Percentiles rank a stretch among this genome's conserved stretches.
Evolutionary conservation across 139 green algal species (phyloP).

Genomic region (Closterium sp.): DNA sequence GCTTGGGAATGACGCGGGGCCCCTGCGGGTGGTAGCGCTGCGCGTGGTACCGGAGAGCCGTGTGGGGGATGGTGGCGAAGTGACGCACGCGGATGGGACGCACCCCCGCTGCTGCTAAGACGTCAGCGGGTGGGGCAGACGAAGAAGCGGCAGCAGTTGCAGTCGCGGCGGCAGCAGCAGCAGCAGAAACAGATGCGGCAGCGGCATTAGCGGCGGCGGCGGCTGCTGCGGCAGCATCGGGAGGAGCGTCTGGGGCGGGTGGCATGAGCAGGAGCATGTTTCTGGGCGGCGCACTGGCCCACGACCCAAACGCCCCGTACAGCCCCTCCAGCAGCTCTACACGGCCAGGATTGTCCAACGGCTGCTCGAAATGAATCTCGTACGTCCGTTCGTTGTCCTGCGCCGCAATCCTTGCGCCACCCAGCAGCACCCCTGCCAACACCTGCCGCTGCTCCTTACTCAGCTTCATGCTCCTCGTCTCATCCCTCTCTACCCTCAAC

Average conservation of each 20-base stretch:
- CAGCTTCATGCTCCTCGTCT: constrained; percentile 21
- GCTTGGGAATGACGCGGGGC: not conserved
- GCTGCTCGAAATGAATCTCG: constrained; percentile 20
- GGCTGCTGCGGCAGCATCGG: not conserved
- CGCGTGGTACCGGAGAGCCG: constrained; percentile 21
- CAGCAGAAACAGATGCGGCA: not conserved
- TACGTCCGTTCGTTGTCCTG: constrained; percentile 26
- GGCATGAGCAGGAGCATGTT: not conserved
- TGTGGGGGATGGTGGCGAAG: constrained; percentile 25
- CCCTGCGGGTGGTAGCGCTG: constrained; percentile 22
- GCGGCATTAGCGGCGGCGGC: not conserved
- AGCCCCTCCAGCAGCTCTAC: not conserved
- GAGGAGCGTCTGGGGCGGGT: too few relatives aligned
- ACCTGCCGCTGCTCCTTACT: constrained; percentile 13
- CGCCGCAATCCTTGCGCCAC: constrained; percentile 1
- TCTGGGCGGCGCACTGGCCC: not conserved
- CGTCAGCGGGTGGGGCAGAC: not conserved
- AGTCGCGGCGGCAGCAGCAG: too few relatives aligned
- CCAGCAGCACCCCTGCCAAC: constrained; percentile 23
- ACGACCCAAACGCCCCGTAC: not conserved
- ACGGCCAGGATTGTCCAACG: not conserved
- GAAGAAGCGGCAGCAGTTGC: too few relatives aligned
- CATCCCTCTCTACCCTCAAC: not conserved
- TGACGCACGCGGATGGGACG: not conserved
- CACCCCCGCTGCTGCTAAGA: not conserved